Evolutionary conservation across 176 grass and related monocot species (phyloP).

Genomic region (barley (Hordeum vulgare)): MorexV3_pseudomolecules_assembly NC_058524.1:27690052-27690551

Average conservation of each 20-base stretch:
- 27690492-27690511: background rate
- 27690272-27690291: too few relatives aligned
- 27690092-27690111: too few relatives aligned
- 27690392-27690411: slow-evolving; percentile 26
- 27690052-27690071: too few relatives aligned
- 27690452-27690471: slow-evolving; percentile 43
- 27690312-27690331: too few relatives aligned
- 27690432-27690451: slow-evolving; percentile 6
- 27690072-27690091: too few relatives aligned
- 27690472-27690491: background rate
- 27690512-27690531: background rate
- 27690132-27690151: too few relatives aligned
- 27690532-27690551: too few relatives aligned
- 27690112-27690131: too few relatives aligned
- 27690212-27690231: too few relatives aligned
- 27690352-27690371: slow-evolving; percentile 70
- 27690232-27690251: too few relatives aligned
- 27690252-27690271: background rate
- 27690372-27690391: slow-evolving; percentile 46
- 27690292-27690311: background rate
- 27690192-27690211: too few relatives aligned
- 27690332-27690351: too few relatives aligned
- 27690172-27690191: background rate
- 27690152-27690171: background rate
- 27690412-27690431: slow-evolving; percentile 32